Evolutionary conservation across 2,329 filamentous ascomycete species (phyloP).

Genomic region (Ophiocordyceps camponoti-floridani): DNA sequence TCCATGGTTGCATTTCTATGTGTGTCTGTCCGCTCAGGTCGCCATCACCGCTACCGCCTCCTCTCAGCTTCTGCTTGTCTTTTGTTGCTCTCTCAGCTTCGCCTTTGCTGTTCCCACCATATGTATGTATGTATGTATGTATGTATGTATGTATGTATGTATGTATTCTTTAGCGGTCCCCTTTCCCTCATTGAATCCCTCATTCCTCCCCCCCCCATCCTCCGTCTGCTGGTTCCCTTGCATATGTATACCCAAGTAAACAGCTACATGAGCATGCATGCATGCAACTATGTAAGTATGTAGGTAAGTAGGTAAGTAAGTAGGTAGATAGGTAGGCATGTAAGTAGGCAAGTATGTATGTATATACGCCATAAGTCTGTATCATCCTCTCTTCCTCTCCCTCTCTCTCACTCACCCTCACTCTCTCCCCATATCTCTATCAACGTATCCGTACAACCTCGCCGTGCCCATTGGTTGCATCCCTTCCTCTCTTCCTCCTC

Average conservation of each 20-base stretch:
- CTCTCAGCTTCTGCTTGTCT: neutral
- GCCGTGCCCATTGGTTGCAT: no score
- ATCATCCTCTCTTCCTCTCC: constrained; percentile 1
- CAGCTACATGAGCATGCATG: neutral
- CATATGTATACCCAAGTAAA: neutral
- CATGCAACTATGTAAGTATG: neutral
- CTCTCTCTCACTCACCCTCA: neutral
- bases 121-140: neutral
- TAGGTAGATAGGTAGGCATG: no score
- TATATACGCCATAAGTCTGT: constrained; percentile 2
- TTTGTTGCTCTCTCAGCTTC: neutral
- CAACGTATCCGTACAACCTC: no score
- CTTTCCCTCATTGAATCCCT: neutral
- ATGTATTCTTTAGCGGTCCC: neutral
- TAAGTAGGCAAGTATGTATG: neutral
- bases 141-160: no score
- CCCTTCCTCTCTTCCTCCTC: constrained; percentile 3
- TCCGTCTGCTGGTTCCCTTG: neutral
- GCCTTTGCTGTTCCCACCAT: neutral
- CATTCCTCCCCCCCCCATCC: neutral
- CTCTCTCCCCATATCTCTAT: constrained; percentile 2
- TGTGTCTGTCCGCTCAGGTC: constrained; percentile 6
- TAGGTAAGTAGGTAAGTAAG: no score
- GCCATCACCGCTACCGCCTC: neutral
- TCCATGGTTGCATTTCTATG: constrained; percentile 15